These are phyloP conservation scores for Globisporangium canariense DNA, from an alignment of 352 stramenopile species.

Conservation along the genomic window DNA sequence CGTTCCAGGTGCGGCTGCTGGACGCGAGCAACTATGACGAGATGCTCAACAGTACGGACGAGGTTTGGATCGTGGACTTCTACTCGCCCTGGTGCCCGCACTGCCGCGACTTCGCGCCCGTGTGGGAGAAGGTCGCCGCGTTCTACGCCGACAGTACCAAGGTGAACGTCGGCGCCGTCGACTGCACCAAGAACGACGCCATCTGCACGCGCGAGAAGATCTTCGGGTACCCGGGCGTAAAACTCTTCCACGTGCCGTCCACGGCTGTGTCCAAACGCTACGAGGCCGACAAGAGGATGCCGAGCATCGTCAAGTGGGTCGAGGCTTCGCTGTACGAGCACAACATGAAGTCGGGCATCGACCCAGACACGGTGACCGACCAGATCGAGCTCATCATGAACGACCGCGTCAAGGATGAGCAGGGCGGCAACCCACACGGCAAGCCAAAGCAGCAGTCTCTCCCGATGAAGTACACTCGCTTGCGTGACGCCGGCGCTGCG, in stretches of 20 bases:
- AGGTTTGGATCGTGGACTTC: constrained; percentile 81
- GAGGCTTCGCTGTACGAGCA: constrained; percentile 53
- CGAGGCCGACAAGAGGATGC: constrained; percentile 30
- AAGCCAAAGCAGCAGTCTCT: constrained; percentile 42
- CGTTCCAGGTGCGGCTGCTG: constrained; percentile 56
- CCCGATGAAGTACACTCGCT: constrained; percentile 60
- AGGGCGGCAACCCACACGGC: constrained; percentile 18
- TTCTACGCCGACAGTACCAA: constrained; percentile 56
- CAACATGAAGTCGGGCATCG: constrained; percentile 51
- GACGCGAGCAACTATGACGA: constrained; percentile 33
- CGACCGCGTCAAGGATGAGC: constrained; percentile 25
- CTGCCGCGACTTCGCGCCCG: constrained; percentile 72
- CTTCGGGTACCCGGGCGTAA: constrained; percentile 58
- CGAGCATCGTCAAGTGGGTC: constrained; percentile 57
- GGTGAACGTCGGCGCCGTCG: constrained; percentile 70
- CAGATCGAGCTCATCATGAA: constrained; percentile 48
- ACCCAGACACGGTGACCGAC: constrained; percentile 37
- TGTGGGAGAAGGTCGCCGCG: constrained; percentile 63
- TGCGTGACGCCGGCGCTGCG: constrained; percentile 66
- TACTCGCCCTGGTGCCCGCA: constrained; percentile 86
- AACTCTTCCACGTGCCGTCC: constrained; percentile 68
- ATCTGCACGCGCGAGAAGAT: constrained; percentile 67
- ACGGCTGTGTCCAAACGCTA: constrained; percentile 20
- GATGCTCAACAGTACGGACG: constrained; percentile 45
- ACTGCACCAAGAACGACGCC: constrained; percentile 59